A percentile compares a stretch with the other conserved stretches of the same genome.
Conservation (phyloP, 805 yeast genomes). For the Candida adriatica region DNA sequence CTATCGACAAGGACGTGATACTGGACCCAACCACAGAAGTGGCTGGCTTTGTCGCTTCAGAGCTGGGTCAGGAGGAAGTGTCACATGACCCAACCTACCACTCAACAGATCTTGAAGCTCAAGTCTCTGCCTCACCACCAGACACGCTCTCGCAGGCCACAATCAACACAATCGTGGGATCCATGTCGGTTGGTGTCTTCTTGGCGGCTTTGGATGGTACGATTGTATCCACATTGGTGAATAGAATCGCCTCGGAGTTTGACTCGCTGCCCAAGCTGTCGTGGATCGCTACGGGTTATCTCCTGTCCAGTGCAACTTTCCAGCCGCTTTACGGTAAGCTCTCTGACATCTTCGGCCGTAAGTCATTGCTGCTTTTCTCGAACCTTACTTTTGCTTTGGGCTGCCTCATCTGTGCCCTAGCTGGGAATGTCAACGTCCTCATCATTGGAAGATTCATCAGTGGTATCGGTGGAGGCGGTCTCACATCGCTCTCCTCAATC, state of each 20-base stretch:
- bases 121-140: conserved; percentile 5
- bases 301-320: conserved; percentile 62
- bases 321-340: conserved; percentile 70
- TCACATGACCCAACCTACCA: conserved; percentile 14
- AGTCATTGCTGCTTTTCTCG: conserved; percentile 43
- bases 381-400: conserved; percentile 51
- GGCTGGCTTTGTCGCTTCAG: conserved; percentile 29
- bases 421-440: conserved; percentile 39
- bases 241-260: conserved; percentile 64
- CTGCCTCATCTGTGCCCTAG: conserved; percentile 46
- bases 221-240: conserved; percentile 56
- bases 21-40: conserved; percentile 27
- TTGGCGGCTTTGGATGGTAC: conserved; percentile 65
- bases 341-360: conserved; percentile 68
- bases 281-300: conserved; percentile 70
- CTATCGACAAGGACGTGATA: conserved; percentile 15
- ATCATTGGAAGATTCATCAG: conserved; percentile 58
- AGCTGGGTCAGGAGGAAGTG: conserved; percentile 26
- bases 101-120: conserved; percentile 9
- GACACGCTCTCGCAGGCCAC: conserved; percentile 10
- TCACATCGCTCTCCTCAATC: conserved; percentile 66
- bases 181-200: conserved; percentile 42
- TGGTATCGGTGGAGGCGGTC: conserved; percentile 90
- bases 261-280: conserved; percentile 55
- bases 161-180: conserved; percentile 29